Conservation (phyloP, 2,329 filamentous ascomycete genomes). For the Aplosporella prunicola region DNA sequence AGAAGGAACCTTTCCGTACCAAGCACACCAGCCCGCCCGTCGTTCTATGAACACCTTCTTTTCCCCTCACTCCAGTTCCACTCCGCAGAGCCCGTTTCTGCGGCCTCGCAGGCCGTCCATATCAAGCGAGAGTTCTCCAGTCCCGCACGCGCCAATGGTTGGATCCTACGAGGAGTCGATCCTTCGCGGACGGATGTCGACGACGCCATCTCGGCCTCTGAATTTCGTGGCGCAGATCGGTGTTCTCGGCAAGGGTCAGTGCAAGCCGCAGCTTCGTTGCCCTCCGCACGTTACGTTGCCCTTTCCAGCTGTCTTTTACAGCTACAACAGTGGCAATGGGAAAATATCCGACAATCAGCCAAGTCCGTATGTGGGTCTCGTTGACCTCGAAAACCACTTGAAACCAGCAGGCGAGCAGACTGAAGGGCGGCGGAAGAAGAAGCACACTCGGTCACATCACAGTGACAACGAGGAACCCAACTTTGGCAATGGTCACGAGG, state of each 20-base stretch:
- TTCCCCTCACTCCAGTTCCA: slow-evolving; percentile 27
- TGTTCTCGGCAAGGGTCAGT: slow-evolving; percentile 79
- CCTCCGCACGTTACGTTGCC: slow-evolving; percentile 83
- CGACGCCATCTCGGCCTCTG: slow-evolving; percentile 81
- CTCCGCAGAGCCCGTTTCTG: slow-evolving; percentile 37
- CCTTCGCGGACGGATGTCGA: slow-evolving; percentile 90
- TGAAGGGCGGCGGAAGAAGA: slow-evolving; percentile 34
- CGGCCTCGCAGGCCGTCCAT: slow-evolving; percentile 59
- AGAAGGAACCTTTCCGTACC: slow-evolving; percentile 56
- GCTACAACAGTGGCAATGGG: slow-evolving; percentile 64
- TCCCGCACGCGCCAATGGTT: slow-evolving; percentile 90
- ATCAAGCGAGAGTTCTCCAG: slow-evolving; percentile 57
- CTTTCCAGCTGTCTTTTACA: slow-evolving; percentile 94
- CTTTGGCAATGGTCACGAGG: slow-evolving; percentile 10
- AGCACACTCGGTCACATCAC: slow-evolving; percentile 19
- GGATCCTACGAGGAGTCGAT: slow-evolving; percentile 98
- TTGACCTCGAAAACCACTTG: slow-evolving; percentile 80
- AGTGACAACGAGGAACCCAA: slow-evolving; percentile 22
- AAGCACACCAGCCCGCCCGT: slow-evolving; percentile 70
- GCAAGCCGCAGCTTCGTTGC: slow-evolving; percentile 74
- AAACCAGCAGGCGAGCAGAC: slow-evolving; percentile 38
- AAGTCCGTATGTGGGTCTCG: slow-evolving; percentile 88
- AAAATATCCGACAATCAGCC: slow-evolving; percentile 71
- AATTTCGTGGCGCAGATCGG: slow-evolving; percentile 94
- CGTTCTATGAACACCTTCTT: slow-evolving; percentile 59